Evolutionary conservation across 202 grass and related monocot genomes (phyloP), one percentile per base, ranked within the genome.

Genomic region (Digitaria exilis): DNA sequence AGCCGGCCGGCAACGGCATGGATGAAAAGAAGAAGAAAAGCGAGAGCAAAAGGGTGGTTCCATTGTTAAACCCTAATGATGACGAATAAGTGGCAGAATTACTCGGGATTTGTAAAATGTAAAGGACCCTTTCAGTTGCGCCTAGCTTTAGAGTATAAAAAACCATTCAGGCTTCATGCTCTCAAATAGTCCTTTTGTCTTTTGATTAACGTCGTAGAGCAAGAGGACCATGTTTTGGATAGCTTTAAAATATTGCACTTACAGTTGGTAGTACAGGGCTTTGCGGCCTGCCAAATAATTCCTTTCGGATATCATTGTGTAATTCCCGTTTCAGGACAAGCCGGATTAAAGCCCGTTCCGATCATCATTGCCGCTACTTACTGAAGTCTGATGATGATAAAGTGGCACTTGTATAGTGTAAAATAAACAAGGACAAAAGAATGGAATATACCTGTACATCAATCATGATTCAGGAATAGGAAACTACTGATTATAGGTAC

Each of bases 61-160:
- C 66, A 77, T 83, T 84, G 57, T 78, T 81, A 72, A 85, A 2
- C 52, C 54, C 84, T 65, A 91, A 87, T 87, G 78, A 77, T 78
- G 76, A 86, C 18, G 74, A 75, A 67, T 78, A 74, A 76, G 82
- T 84, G 80, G 7, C 9, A 41, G 84, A 58, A 79, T 82, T 81
- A 82, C 75, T 60, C 42, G 69, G 30, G 56, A 65, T 82, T 86
- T 85, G 68, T 69, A 89, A 89, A 82, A 72, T 73, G 29, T 15
- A 51, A 25, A 67, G 48, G 37, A 25, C 78, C 43, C 81, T 80
- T 60, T 54, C 69, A 54, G 56, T 66, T 82, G 37, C 56, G 59
- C 63, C 65, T 39, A 48, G 9, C 62, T 69, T 77, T 83, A 54
- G 2, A 24, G 18, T 19, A 24, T 28, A 79, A 15, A 55, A 50